Conservation (phyloP, 2,329 filamentous ascomycete species). For the Mycosphaerella arachidis region DNA sequence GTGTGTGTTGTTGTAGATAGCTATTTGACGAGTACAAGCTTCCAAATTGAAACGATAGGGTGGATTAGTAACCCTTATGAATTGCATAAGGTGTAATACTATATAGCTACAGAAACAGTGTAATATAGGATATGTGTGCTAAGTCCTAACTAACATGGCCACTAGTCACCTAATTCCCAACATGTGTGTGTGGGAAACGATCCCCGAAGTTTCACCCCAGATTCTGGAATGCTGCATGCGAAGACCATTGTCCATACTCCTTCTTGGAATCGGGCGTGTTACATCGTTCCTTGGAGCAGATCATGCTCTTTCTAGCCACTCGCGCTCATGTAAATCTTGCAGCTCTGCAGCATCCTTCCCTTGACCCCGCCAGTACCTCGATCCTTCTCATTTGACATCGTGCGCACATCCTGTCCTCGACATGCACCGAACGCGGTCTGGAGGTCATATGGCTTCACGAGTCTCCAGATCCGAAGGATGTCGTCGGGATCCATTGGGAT, state of each 20-base stretch:
- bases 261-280: background rate
- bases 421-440: constrained; percentile 63
- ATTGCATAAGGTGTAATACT: too few relatives aligned
- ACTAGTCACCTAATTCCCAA: too few relatives aligned
- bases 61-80: too few relatives aligned
- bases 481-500: constrained; percentile 64
- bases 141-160: too few relatives aligned
- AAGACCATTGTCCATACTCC: background rate
- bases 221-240: background rate
- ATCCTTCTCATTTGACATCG: constrained; percentile 28
- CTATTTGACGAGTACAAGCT: too few relatives aligned
- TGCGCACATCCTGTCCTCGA: constrained; percentile 55
- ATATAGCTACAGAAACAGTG: too few relatives aligned
- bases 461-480: constrained; percentile 62
- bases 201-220: background rate
- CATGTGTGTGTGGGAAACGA: background rate
- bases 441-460: constrained; percentile 58
- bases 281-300: constrained; percentile 16
- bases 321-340: constrained; percentile 60
- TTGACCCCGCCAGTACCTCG: constrained; percentile 39
- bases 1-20: too few relatives aligned
- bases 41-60: too few relatives aligned
- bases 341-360: constrained; percentile 63
- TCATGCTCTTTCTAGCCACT: constrained; percentile 21
- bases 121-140: too few relatives aligned